phyloP scores from a whole-genome alignment of 805 yeast species.

The Lachancea nothofagi region DNA sequence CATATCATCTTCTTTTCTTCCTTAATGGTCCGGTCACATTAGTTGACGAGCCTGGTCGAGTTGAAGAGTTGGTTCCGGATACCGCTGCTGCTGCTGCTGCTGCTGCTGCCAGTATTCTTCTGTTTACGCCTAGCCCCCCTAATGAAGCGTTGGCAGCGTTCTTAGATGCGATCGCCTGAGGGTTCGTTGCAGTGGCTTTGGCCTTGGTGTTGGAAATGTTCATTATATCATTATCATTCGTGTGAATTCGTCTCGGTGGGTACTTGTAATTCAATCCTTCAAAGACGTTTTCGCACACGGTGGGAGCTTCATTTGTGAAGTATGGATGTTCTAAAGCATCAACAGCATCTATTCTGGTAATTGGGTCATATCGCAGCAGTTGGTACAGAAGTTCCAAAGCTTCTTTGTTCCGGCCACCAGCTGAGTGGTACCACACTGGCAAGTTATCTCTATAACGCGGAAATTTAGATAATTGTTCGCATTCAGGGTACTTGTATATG shows the following conservation, averaged over 20 bases:
- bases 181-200: slow-evolving; percentile 19
- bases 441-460: slow-evolving; percentile 53
- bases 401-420: slow-evolving; percentile 66
- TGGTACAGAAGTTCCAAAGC: slow-evolving; percentile 62
- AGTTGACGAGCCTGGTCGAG: slow-evolving; percentile 12
- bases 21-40: slow-evolving; percentile 22
- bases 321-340: slow-evolving; percentile 72
- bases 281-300: slow-evolving; percentile 75
- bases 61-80: slow-evolving; percentile 21
- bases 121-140: slow-evolving; percentile 33
- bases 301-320: slow-evolving; percentile 54
- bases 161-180: slow-evolving; percentile 18
- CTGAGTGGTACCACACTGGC: slow-evolving; percentile 78
- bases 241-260: slow-evolving; percentile 81
- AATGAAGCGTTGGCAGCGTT: slow-evolving; percentile 19
- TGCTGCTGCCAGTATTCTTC: slow-evolving; percentile 35
- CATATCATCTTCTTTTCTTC: slow-evolving; percentile 24
- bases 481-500: slow-evolving; percentile 79
- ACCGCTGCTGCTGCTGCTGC: slow-evolving; percentile 37
- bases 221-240: slow-evolving; percentile 76
- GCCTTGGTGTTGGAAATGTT: slow-evolving; percentile 23
- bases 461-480: slow-evolving; percentile 53
- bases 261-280: slow-evolving; percentile 67
- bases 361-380: slow-evolving; percentile 79
- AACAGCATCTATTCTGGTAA: slow-evolving; percentile 68